Percentiles rank a stretch among this genome's conserved stretches.
phyloP scores from a whole-genome alignment of 1,139 yeast genomes.

The Yamadazyma dendronema region DNA sequence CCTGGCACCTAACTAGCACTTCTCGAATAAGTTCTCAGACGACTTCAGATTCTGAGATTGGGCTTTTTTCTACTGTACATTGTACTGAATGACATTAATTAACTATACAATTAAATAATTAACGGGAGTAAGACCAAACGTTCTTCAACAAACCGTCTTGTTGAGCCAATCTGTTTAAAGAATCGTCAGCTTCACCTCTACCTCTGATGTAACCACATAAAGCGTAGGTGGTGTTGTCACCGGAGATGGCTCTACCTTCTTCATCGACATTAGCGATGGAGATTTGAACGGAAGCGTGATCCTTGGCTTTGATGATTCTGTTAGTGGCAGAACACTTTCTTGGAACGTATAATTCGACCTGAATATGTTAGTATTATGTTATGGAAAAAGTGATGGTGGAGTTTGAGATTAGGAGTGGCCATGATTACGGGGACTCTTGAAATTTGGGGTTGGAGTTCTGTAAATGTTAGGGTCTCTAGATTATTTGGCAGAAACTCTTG shows the following conservation, averaged over 20 bases:
- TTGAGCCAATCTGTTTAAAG: slow-evolving; percentile 99
- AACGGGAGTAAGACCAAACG: slow-evolving; percentile 99
- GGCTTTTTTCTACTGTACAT: not conserved
- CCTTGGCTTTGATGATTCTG: slow-evolving; percentile 99
- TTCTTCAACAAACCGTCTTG: slow-evolving; percentile 97
- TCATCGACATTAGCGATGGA: slow-evolving; percentile 68
- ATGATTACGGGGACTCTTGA: too few relatives aligned
- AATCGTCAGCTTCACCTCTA: slow-evolving; percentile 93
- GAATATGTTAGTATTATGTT: slow-evolving; percentile 34
- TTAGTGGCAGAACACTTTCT: slow-evolving; percentile 99
- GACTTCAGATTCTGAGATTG: too few relatives aligned
- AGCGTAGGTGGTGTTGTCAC: slow-evolving; percentile 92
- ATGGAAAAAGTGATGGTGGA: too few relatives aligned
- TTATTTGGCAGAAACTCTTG: too few relatives aligned
- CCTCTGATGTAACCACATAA: slow-evolving; percentile 88
- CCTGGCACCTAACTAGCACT: too few relatives aligned
- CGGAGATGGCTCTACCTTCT: slow-evolving; percentile 93
- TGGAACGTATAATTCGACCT: slow-evolving; percentile 99
- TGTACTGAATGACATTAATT: slow-evolving; percentile 17
- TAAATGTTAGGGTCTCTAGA: too few relatives aligned
- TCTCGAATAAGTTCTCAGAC: too few relatives aligned
- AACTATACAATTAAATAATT: slow-evolving; percentile 38
- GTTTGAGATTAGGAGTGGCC: too few relatives aligned
- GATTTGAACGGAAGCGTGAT: slow-evolving; percentile 95
- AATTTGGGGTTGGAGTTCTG: too few relatives aligned